Evolutionary conservation across 2,329 filamentous ascomycete genomes (phyloP), one percentile per base, ranked within the genome.

Genomic region (Apiospora koreana): DNA sequence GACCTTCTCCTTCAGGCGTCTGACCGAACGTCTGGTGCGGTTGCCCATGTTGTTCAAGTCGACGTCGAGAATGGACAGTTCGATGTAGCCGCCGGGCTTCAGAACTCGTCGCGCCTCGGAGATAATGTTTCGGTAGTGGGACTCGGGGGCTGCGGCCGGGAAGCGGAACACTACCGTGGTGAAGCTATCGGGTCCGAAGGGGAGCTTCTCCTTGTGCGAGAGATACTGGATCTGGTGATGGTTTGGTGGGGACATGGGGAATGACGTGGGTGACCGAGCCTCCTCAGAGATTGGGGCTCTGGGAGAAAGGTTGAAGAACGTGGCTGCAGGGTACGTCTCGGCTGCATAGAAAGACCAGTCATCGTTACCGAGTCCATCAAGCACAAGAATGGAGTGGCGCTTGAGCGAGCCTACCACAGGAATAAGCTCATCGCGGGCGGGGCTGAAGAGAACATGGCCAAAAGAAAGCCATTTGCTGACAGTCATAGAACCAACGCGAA

Each of bases 321-420:
- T 91, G 0, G 91, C 91, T 0, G 86, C 85, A 0, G 92, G 91
- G 73, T 95, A 95, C 0, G 92, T 94, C 77, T 95, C 89, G 8
- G 93, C 92, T 25, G 93, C 93, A 75, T 94, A 95, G 79, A 94
- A 95, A 0, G 93, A 95, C 93, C 93, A 96, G 77, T 96, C 93
- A 74, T 92, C 90, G 76, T 94, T 95, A n/a, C 93, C 93, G 41
- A 96, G 89, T 6, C 93, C 93, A 81, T 96, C 93, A 70, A 96
- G 87, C 23, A 96, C 91, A 3, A 96, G 85, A 35, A 96, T 89
- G 0, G 88, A 90, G 70, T 84, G 91, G 69, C 82, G 88, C 82
- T 86, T 92, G 81, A 77, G 81, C 18, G 79, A 82, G 68, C 81
- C 83, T 21, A 81, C 85, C 0, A 86, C 82, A 23, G 88, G 83